Conservation (phyloP, 805 yeast genomes). For the Metschnikowia bowlesiae region DNA sequence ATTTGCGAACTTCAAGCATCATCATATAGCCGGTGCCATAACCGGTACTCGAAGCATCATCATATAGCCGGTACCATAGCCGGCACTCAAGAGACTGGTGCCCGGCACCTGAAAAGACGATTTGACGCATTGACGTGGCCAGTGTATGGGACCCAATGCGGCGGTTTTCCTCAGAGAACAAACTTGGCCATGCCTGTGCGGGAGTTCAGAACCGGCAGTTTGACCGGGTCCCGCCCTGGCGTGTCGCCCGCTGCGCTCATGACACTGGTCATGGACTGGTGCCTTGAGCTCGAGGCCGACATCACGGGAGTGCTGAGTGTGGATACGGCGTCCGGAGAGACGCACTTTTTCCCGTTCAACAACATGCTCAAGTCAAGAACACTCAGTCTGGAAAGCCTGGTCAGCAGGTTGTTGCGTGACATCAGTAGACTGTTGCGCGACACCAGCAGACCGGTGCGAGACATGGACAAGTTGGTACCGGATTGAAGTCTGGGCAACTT, state of each 20-base stretch:
- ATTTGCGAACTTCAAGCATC: too few species aligned
- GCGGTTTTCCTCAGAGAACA: background rate
- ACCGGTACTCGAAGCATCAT: too few species aligned
- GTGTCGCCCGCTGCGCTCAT: background rate
- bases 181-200: background rate
- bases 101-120: too few species aligned
- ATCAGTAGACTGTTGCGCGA: background rate
- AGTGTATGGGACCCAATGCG: too few species aligned
- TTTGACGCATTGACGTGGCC: too few species aligned
- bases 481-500: conserved; percentile 4
- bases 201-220: background rate
- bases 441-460: background rate
- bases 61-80: too few species aligned
- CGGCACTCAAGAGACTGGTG: too few species aligned
- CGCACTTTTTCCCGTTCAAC: conserved; percentile 15
- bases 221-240: background rate
- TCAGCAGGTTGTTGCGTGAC: conserved; percentile 2
- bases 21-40: too few species aligned
- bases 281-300: conserved; percentile 14
- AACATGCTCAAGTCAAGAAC: conserved; percentile 4
- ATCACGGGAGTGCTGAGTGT: conserved; percentile 15
- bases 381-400: conserved; percentile 2
- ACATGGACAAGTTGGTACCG: conserved; percentile 1
- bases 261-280: conserved; percentile 12
- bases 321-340: conserved; percentile 16